These are phyloP conservation scores for Aspergillus asperescens DNA, from an alignment of 495 filamentous ascomycete genomes.

Conservation along the genomic window DNA sequence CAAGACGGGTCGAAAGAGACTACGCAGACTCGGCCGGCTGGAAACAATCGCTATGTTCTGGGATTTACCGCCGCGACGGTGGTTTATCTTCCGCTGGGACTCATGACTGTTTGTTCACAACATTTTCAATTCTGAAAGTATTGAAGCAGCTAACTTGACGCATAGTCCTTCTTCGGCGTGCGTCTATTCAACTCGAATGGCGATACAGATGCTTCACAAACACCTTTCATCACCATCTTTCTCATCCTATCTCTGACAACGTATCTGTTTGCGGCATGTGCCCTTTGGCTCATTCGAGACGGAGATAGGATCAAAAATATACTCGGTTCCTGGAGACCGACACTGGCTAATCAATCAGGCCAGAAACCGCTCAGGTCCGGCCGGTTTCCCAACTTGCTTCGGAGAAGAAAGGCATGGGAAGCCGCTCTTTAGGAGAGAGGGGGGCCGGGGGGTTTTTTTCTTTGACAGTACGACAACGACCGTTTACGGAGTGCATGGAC, in stretches of 20 bases:
- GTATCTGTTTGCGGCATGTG: neutral
- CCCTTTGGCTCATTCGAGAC: neutral
- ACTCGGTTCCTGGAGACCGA: neutral
- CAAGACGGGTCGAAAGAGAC: too few species aligned
- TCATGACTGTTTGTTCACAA: neutral
- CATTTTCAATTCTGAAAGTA: too few species aligned
- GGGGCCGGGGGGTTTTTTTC: too few species aligned
- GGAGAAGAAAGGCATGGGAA: too few species aligned
- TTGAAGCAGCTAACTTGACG: neutral
- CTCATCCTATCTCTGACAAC: neutral
- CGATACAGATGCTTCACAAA: neutral
- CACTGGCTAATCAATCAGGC: too few species aligned
- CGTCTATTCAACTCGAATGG: neutral
- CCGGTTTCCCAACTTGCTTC: too few species aligned
- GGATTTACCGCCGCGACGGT: neutral
- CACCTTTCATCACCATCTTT: neutral
- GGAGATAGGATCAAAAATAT: neutral
- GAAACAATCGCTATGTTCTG: neutral
- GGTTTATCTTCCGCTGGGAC: neutral
- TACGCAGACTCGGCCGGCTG: too few species aligned
- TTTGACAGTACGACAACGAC: too few species aligned
- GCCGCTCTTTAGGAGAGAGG: too few species aligned
- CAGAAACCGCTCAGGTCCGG: too few species aligned
- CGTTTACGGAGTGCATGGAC: too few species aligned
- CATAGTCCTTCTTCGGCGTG: conserved; percentile 1